These are phyloP conservation scores for Xerocomellus chrysenteron DNA, from an alignment of 768 basidiomycete genomes.

Conservation along the genomic window DNA sequence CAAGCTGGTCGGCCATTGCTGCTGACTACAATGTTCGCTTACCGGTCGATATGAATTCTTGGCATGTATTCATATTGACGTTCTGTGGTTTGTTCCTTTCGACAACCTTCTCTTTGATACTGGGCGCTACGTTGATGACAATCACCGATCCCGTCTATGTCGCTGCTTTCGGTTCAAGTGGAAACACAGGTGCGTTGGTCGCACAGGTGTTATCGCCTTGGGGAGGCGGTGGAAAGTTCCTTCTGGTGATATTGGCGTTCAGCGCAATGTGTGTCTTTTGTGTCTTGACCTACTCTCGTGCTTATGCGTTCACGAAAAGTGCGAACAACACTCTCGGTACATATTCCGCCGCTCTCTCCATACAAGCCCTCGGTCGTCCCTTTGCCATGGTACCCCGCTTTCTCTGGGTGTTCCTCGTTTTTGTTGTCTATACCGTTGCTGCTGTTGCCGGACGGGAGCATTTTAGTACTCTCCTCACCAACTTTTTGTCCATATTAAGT, in stretches of 20 bases:
- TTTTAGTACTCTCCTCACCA: too few relatives aligned
- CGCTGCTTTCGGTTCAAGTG: slow-evolving; percentile 34
- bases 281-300: too few relatives aligned
- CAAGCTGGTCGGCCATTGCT: slow-evolving; percentile 52
- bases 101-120: slow-evolving; percentile 34
- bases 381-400: slow-evolving; percentile 39
- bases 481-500: too few relatives aligned
- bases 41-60: slow-evolving; percentile 41
- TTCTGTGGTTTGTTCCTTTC: slow-evolving; percentile 53
- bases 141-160: slow-evolving; percentile 41
- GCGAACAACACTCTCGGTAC: slow-evolving; percentile 44
- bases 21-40: slow-evolving; percentile 56
- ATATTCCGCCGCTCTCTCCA: slow-evolving; percentile 47
- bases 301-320: slow-evolving; percentile 4
- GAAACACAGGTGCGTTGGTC: too few relatives aligned
- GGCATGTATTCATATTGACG: slow-evolving; percentile 47
- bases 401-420: too few relatives aligned
- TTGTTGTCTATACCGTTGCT: too few relatives aligned
- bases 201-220: too few relatives aligned
- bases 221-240: slow-evolving; percentile 35
- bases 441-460: too few relatives aligned
- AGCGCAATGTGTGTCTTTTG: slow-evolving; percentile 39
- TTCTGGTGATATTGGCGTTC: slow-evolving; percentile 42
- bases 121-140: slow-evolving; percentile 43
- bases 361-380: slow-evolving; percentile 43